Evolutionary conservation across 371 early-diverging fungal species (phyloP), one percentile per base, ranked within the genome.

Genomic region (Umbelopsis sp.): DNA sequence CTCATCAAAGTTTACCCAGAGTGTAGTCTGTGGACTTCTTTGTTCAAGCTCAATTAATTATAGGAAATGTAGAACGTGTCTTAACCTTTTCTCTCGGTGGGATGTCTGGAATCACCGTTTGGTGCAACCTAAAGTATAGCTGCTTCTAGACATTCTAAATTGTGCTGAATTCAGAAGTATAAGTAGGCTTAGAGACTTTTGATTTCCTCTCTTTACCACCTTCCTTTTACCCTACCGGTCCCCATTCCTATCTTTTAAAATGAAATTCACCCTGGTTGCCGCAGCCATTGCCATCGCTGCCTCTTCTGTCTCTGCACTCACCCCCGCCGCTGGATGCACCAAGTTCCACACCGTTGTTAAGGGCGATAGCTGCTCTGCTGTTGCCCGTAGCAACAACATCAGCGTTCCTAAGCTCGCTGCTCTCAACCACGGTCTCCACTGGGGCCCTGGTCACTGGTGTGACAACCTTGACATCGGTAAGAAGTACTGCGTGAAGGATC

Each of bases 231-330:
- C 57, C 35, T 57, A 7, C 29, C 11, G 57, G 57, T 57, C 57
- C 57, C 57, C 57, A 57, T 57, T 57, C 57, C 57, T 25, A 57
- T 57, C 57, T 57, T 57, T 57, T 14, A 29, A 57, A 18, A 57
- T 57, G 57, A 57, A 57, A 57, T 57, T 57, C 57, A 57, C 57
- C n/a, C 29, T 35, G 3, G 29, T 57, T 35, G 37, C 57, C 11
- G 57, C 35, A 9, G 57, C 57, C n/a, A 29, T 57, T 18, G 35
- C 57, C 29, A 11, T 57, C 4, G 57, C 57, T 57, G 57, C 57
- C 9, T 16, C 57, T 32, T 25, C 57, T 29, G 57, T 57, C 57
- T 57, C 57, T n/a, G 57, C 57, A 16, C 32, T 8, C 5, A 29
- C 29, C 4, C 57, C 57, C 18, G 57, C 29, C 12, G 57, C 57